Percentiles rank a stretch among this genome's conserved stretches.
phyloP scores from a whole-genome alignment of 345 rosid genomes.

The Euphorbia lathyris region DNA sequence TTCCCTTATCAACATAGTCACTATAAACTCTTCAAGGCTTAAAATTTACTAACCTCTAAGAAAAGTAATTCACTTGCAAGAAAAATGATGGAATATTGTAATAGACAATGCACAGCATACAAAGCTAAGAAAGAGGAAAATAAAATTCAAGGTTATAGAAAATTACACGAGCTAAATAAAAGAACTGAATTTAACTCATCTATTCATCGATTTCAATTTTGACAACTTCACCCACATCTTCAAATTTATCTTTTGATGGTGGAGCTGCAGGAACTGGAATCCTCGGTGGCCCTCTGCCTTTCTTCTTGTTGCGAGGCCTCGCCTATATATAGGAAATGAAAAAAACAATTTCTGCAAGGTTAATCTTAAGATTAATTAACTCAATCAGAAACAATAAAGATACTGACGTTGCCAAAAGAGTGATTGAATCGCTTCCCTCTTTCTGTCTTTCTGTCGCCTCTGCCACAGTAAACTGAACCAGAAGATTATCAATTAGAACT shows the following conservation, averaged over 20 bases:
- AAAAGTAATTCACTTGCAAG: background rate
- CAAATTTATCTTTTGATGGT: constrained; percentile 59
- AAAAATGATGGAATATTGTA: background rate
- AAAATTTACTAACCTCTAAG: too few relatives aligned
- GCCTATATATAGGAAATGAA: constrained; percentile 37
- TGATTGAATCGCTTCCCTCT: constrained; percentile 92
- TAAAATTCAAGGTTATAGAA: constrained; percentile 5
- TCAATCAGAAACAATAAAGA: background rate
- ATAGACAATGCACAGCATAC: background rate
- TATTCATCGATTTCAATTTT: constrained; percentile 74
- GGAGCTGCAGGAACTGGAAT: constrained; percentile 64
- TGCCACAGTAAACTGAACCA: constrained; percentile 63
- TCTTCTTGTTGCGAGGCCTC: constrained; percentile 85
- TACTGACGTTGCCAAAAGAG: constrained; percentile 85
- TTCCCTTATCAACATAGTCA: background rate
- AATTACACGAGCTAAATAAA: background rate
- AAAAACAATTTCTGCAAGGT: background rate
- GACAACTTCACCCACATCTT: constrained; percentile 47
- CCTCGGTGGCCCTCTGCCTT: constrained; percentile 84
- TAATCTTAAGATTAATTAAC: background rate
- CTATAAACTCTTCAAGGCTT: background rate
- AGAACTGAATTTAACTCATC: constrained; percentile 24
- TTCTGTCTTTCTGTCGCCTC: constrained; percentile 85
- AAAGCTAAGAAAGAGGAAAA: background rate
- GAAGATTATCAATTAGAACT: background rate